Evolutionary conservation across 2,329 filamentous ascomycete species (phyloP).

Genomic region (Mycosphaerella arachidis): DNA sequence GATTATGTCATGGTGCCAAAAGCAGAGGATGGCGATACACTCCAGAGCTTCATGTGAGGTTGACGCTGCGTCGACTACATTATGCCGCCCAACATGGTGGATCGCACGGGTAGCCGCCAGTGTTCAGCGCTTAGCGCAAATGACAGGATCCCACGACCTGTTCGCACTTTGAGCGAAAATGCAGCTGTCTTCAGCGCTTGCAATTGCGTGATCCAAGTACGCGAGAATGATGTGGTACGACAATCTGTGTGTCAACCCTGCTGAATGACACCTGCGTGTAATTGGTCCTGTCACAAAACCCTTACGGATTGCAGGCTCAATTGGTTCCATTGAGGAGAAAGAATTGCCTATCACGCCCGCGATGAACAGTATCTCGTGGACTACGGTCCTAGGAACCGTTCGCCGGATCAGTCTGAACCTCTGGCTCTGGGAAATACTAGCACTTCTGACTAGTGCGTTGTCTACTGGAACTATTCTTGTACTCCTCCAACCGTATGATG

Average conservation of each 20-base stretch:
- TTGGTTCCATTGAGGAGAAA: no score
- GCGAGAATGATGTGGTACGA: no score
- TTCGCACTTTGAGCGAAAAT: not conserved
- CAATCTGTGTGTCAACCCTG: no score
- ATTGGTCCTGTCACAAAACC: no score
- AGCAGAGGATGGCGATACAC: slow-evolving; percentile 5
- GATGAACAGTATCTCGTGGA: no score
- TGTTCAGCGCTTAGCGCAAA: not conserved
- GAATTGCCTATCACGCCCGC: no score
- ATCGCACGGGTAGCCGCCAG: not conserved
- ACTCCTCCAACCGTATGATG: slow-evolving; percentile 11
- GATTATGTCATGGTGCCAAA: slow-evolving; percentile 20
- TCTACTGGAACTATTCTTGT: slow-evolving; percentile 13
- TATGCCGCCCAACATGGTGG: not conserved
- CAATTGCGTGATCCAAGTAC: no score
- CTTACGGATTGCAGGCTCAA: no score
- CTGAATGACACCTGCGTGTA: no score
- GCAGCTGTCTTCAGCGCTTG: not conserved
- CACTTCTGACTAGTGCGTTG: slow-evolving; percentile 8
- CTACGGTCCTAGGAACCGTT: not conserved
- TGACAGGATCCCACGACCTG: not conserved
- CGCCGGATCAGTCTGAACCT: not conserved
- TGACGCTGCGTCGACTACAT: not conserved
- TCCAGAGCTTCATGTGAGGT: slow-evolving; percentile 14
- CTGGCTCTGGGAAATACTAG: slow-evolving; percentile 21